phyloP scores from a whole-genome alignment of 73 alveolate genomes.

The Loxodes magnus region DNA sequence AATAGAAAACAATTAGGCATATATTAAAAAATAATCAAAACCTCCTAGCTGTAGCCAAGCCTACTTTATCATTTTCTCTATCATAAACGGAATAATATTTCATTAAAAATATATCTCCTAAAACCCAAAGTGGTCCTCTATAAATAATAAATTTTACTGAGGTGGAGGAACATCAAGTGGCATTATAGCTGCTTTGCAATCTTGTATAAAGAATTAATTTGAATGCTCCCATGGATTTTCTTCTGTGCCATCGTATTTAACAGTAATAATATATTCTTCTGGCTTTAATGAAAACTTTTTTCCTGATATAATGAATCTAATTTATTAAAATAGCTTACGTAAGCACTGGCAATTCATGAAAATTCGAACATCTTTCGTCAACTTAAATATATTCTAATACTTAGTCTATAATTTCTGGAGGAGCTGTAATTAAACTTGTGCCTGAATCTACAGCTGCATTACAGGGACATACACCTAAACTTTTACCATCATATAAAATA shows the following conservation, averaged over 20 bases:
- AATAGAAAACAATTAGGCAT: no score
- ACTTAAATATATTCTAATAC: conserved; percentile 11
- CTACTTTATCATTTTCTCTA: conserved; percentile 57
- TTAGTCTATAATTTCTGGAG: conserved; percentile 23
- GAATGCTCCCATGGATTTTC: conserved; percentile 6
- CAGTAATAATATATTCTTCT: conserved; percentile 14
- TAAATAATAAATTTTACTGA: no score
- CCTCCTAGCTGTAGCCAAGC: conserved; percentile 53
- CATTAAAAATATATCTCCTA: conserved; percentile 59
- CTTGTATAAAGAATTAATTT: neutral
- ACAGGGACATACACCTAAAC: conserved; percentile 52
- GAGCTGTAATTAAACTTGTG: conserved; percentile 64
- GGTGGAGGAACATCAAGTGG: conserved; percentile 21
- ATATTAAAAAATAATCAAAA: no score
- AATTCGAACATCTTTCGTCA: conserved; percentile 41
- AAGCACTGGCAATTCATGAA: conserved; percentile 37
- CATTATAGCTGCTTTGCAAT: conserved; percentile 10
- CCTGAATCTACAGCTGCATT: conserved; percentile 68
- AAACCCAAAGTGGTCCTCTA: conserved; percentile 17
- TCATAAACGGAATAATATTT: conserved; percentile 44
- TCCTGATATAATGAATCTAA: conserved; percentile 67
- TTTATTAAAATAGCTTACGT: no score
- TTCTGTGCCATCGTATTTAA: neutral
- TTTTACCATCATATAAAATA: conserved; percentile 40
- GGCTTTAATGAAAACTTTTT: conserved; percentile 5